Conservation (phyloP, 257 asterid genomes). For the Echites panduratus region DNA sequence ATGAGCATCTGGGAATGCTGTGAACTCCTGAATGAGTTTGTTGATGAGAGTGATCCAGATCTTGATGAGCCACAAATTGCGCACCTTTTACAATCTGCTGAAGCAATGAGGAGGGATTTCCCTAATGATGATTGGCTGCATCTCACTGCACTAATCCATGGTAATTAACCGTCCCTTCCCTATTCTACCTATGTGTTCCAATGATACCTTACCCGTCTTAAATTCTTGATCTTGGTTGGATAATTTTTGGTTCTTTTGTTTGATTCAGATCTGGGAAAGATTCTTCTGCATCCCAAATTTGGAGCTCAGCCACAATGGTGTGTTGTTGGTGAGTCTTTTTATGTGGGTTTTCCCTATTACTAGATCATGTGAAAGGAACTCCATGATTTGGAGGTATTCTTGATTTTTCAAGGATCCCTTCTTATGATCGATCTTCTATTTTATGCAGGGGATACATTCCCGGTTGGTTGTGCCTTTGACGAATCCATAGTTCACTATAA, state of each 20-base stretch:
- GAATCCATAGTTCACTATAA: constrained; percentile 18
- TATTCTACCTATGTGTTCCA: neutral
- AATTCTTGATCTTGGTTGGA: neutral
- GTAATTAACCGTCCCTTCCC: constrained; percentile 1
- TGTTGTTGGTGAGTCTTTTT: constrained; percentile 16
- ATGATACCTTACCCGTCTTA: too few relatives aligned
- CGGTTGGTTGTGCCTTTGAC: constrained; percentile 26
- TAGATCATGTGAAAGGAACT: neutral
- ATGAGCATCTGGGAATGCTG: constrained; percentile 27
- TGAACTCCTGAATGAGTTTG: constrained; percentile 17
- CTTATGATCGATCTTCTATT: neutral
- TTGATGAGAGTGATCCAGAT: constrained; percentile 27
- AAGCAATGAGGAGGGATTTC: constrained; percentile 19
- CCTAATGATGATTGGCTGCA: constrained; percentile 24
- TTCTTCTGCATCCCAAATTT: constrained; percentile 17
- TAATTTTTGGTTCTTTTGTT: neutral
- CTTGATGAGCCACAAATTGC: constrained; percentile 24
- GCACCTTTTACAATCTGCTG: constrained; percentile 22
- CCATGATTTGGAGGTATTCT: too few relatives aligned
- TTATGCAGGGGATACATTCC: constrained; percentile 18
- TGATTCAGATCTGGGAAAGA: constrained; percentile 21
- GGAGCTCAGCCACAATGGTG: constrained; percentile 23
- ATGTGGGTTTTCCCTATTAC: neutral
- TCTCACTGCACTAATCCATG: constrained; percentile 23
- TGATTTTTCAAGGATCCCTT: neutral